Conservation (phyloP, 352 stramenopile species). For the Lagenidium giganteum region DNA sequence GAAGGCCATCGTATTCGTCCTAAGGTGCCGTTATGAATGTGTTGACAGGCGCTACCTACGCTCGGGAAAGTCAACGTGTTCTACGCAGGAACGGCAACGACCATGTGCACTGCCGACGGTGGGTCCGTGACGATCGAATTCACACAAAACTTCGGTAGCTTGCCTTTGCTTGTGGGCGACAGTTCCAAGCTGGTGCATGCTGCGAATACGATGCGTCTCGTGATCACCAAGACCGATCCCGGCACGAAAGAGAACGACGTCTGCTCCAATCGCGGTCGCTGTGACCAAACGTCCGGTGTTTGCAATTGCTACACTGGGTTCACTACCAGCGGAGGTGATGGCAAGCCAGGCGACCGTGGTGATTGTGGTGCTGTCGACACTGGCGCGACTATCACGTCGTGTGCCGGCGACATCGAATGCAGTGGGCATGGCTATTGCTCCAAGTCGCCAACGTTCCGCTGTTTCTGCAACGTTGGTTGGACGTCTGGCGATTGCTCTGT, state of each 20-base stretch:
- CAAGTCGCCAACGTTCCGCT: slow-evolving; percentile 58
- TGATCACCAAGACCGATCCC: slow-evolving; percentile 51
- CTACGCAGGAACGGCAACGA: slow-evolving; percentile 48
- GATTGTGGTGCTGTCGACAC: slow-evolving; percentile 56
- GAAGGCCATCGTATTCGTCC: too few species aligned
- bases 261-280: slow-evolving; percentile 67
- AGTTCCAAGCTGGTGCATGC: slow-evolving; percentile 44
- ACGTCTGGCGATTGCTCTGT: slow-evolving; percentile 65
- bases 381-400: slow-evolving; percentile 15
- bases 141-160: slow-evolving; percentile 71
- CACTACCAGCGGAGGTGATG: slow-evolving; percentile 62
- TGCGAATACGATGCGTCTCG: slow-evolving; percentile 29
- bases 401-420: slow-evolving; percentile 46
- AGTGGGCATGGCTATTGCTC: slow-evolving; percentile 76
- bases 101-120: slow-evolving; percentile 56
- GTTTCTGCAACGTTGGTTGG: slow-evolving; percentile 54
- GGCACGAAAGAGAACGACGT: slow-evolving; percentile 90
- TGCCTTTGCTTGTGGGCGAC: slow-evolving; percentile 76
- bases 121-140: slow-evolving; percentile 77
- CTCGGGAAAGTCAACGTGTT: slow-evolving; percentile 47
- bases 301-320: slow-evolving; percentile 85
- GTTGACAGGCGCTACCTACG: slow-evolving; percentile 56
- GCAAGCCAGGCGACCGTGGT: slow-evolving; percentile 44
- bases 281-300: slow-evolving; percentile 68
- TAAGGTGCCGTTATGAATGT: too few species aligned